Evolutionary conservation across 2,329 filamentous ascomycete species (phyloP), one percentile per base, ranked within the genome.

Genomic region (Fusarium pilosicola): DNA sequence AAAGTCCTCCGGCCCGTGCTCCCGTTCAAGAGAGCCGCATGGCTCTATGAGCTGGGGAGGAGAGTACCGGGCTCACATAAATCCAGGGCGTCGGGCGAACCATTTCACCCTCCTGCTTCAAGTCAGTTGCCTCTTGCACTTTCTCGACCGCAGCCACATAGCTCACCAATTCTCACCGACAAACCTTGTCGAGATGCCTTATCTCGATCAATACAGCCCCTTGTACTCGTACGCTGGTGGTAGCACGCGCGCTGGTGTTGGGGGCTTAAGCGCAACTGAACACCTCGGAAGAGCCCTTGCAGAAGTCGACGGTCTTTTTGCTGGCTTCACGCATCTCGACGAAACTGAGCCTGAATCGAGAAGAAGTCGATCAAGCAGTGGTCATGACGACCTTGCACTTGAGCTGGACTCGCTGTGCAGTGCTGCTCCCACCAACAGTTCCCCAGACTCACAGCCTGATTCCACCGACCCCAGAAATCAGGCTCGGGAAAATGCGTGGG

Each of bases 241-340:
- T 24, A 54, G 61, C 20, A 56, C 60, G 3, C 69, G 62, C 24
- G 28, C 64, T 1, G 30, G 60, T 32, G 41, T 28, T 2, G 56
- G 52, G 6, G 52, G 42, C 7, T 8, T 15, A 11, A 49, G 58
- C 38, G 52, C 68, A 34, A n/a, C n/a, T 5, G 24, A n/a, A 14
- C 62, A 70, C n/a, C 51, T 65, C 12, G 28, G 51, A 6, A 60
- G 22, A 6, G 66, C 63, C 7, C 62, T 75, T 0, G 63, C 46
- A 11, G 61, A 77, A 56, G 56, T 72, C 0, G 65, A 76, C 15
- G 75, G 75, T 0, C 36, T 77, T 15, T 68, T 69, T 28, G 67
- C 71, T 5, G 75, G 65, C 5, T 52, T 76, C 7, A 52, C 44
- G 2, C 71, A 63, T 14, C 38, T 75, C 1, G 63, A 76, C 3